Evolutionary conservation across 2,329 filamentous ascomycete species (phyloP).

Genomic region (Colletotrichum sp.): DNA sequence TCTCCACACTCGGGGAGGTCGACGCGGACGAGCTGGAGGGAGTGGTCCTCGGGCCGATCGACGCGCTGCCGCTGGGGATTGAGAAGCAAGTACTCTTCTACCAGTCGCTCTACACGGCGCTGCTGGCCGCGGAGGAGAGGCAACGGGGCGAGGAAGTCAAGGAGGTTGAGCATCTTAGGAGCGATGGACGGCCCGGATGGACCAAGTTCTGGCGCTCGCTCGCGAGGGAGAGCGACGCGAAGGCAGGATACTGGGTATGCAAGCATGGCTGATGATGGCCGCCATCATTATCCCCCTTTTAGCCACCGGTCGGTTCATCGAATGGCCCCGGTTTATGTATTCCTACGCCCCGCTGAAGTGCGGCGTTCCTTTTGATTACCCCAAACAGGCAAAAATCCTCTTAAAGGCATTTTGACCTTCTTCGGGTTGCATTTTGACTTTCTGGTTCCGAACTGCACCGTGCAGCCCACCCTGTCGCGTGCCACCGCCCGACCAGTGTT

Average conservation of each 20-base stretch:
- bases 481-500: neutral
- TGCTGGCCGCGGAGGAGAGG: neutral
- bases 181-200: constrained; percentile 16
- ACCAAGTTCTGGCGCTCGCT: constrained; percentile 20
- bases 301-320: neutral
- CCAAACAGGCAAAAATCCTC: neutral
- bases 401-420: constrained; percentile 10
- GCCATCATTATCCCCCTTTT: neutral
- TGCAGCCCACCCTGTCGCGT: neutral
- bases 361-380: neutral
- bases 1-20: constrained; percentile 18
- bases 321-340: neutral
- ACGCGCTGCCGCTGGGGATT: neutral
- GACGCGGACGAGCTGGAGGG: constrained; percentile 4
- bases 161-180: constrained; percentile 14
- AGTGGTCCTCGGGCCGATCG: constrained; percentile 5
- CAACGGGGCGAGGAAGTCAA: neutral
- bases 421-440: neutral
- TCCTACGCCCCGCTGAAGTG: neutral
- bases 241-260: constrained; percentile 21
- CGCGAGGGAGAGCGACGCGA: neutral
- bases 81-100: constrained; percentile 18
- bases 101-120: constrained; percentile 15
- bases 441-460: neutral
- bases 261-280: constrained; percentile 4